Evolutionary conservation across 1,139 yeast species (phyloP).

Genomic region (Hemisphaericaspora subhashii): DNA sequence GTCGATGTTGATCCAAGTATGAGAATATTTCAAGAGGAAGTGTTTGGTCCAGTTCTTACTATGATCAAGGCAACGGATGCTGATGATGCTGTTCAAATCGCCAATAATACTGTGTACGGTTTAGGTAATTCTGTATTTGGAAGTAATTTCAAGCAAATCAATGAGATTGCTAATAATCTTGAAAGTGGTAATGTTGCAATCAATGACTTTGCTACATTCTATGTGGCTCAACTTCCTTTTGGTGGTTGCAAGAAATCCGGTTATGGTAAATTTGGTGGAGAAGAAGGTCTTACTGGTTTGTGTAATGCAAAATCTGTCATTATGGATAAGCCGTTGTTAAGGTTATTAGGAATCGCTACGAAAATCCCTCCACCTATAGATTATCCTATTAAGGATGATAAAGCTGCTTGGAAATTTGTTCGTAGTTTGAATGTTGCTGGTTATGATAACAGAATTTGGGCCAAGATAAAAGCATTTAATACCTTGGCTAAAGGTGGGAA

Average conservation of each 20-base stretch:
- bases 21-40: constrained; percentile 85
- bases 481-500: constrained; percentile 35
- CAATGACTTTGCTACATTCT: constrained; percentile 94
- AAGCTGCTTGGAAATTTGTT: constrained; percentile 86
- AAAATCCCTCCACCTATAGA: constrained; percentile 85
- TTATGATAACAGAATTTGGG: constrained; percentile 75
- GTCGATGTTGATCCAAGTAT: constrained; percentile 76
- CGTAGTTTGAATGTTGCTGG: constrained; percentile 83
- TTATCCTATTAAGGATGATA: constrained; percentile 81
- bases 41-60: constrained; percentile 87
- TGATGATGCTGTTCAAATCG: constrained; percentile 71
- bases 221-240: constrained; percentile 93
- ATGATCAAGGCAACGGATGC: constrained; percentile 68
- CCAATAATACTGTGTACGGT: constrained; percentile 88
- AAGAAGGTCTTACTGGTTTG: constrained; percentile 88
- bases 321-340: constrained; percentile 73
- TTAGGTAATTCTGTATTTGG: constrained; percentile 92
- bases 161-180: constrained; percentile 60
- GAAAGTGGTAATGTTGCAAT: constrained; percentile 91
- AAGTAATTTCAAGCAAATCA: constrained; percentile 51
- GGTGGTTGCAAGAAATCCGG: constrained; percentile 95
- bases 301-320: constrained; percentile 86
- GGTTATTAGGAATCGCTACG: constrained; percentile 60
- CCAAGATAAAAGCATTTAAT: constrained; percentile 43
- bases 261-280: constrained; percentile 96